Evolutionary conservation across 2,329 filamentous ascomycete species (phyloP), one percentile per base, ranked within the genome.

Genomic region (Monilinia vaccinii-corymbosi): DNA sequence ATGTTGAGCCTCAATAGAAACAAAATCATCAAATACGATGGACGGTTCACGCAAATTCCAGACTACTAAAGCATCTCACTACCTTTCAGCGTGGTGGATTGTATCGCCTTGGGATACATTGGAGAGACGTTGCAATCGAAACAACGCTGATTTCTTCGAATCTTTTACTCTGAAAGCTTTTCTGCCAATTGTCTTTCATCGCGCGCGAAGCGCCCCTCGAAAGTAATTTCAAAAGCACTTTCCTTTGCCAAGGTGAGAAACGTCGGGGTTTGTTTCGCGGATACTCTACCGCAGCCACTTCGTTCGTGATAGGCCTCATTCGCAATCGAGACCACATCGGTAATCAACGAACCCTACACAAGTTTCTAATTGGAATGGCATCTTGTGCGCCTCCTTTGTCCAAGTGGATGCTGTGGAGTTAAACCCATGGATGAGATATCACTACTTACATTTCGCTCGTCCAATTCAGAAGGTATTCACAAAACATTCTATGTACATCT

Each of bases 1-100:
- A 66, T 23, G 40, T 52, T 61, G 53, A 61, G 59, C 59, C 58
- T 56, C 58, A 42, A 21, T 21, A 36, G n/a, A n/a, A n/a, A n/a
- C n/a, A n/a, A n/a, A n/a, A n/a, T n/a, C n/a, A 56, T 14, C 34
- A 9, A 21, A 45, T 28, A 18, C 42, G 25, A 45, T 47, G 31
- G 25, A 45, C 40, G 31, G 23, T 18, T 34, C 32, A 47, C 18
- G 8, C 25, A 46, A 45, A 18, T 47, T 38, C 23, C 18, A 32
- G 9, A 50, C 11, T 21, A 31, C 40, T 2, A 31, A 21, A 36
- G 21, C 40, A 38, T 52, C 21, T 16, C 28, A 38, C 21, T 31
- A 31, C 28, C 38, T 53, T 32, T 45, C 38, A 31, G 38, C n/a
- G n/a, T n/a, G n/a, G n/a, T n/a, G 31, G 31, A 21, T 59, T 4